Percentiles rank a stretch among this genome's conserved stretches.
These are phyloP conservation scores for Viola odorata DNA, from an alignment of 345 rosid species.

Conservation along the genomic window DNA sequence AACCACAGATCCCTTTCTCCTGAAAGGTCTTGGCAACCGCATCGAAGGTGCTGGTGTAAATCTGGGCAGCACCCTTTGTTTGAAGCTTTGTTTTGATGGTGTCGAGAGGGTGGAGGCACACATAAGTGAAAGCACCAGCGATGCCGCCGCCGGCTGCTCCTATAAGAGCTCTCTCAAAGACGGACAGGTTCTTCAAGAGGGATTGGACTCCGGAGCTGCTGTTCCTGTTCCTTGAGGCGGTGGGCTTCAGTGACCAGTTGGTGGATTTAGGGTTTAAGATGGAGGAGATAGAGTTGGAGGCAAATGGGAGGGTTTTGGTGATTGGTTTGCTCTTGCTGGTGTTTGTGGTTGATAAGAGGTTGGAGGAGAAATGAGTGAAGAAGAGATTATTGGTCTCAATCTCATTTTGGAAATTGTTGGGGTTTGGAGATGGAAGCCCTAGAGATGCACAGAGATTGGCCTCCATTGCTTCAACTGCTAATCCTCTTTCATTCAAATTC, in stretches of 20 bases:
- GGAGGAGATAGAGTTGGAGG: conserved; percentile 38
- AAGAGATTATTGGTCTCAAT: conserved; percentile 18
- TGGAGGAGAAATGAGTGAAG: conserved; percentile 12
- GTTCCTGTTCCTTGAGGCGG: conserved; percentile 30
- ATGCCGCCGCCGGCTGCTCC: conserved; percentile 86
- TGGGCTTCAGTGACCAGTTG: conserved; percentile 48
- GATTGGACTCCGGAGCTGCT: conserved; percentile 41
- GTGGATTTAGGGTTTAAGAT: conserved; percentile 18
- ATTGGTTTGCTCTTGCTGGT: conserved; percentile 6
- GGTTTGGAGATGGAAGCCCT: conserved; percentile 23
- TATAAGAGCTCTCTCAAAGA: conserved; percentile 69
- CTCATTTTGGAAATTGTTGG: conserved; percentile 2
- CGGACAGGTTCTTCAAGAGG: conserved; percentile 62
- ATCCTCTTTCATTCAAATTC: too few species aligned
- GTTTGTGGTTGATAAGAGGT: background rate
- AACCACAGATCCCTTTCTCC: conserved; percentile 69
- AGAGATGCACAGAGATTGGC: conserved; percentile 19
- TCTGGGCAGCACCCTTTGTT: conserved; percentile 74
- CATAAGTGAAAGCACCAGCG: conserved; percentile 90
- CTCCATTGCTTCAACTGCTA: too few species aligned
- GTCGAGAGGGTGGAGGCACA: conserved; percentile 78
- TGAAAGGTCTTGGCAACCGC: conserved; percentile 72
- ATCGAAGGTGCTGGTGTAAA: conserved; percentile 59
- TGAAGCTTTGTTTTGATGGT: conserved; percentile 88
- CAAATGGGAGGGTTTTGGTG: conserved; percentile 28